These are phyloP conservation scores for Hura crepitans DNA, from an alignment of 441 rosid genomes.

Conservation along the genomic window DNA sequence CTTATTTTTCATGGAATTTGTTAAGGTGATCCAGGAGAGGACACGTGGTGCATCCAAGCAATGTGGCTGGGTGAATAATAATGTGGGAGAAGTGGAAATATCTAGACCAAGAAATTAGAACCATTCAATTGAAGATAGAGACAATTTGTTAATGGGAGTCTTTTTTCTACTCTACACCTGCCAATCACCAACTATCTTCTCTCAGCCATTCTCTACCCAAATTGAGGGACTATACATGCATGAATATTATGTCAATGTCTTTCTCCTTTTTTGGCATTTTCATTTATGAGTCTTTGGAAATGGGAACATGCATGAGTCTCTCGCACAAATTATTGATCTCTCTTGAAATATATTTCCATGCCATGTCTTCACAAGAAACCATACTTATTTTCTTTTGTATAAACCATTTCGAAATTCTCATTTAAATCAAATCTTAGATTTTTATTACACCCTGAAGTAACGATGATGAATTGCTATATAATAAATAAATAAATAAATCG, in stretches of 20 bases:
- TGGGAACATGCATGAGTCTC: slow-evolving; percentile 12
- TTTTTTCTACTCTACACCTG: slow-evolving; percentile 12
- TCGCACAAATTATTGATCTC: not conserved
- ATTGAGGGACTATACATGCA: slow-evolving; percentile 21
- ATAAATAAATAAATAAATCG: no score
- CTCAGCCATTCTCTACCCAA: slow-evolving; percentile 4
- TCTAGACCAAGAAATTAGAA: not conserved
- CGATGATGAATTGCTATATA: no score
- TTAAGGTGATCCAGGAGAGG: not conserved
- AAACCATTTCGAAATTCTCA: no score
- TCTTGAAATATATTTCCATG: not conserved
- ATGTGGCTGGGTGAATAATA: slow-evolving; percentile 5
- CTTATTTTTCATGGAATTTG: no score
- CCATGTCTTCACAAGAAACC: not conserved
- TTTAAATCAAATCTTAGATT: no score
- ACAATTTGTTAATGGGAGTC: slow-evolving; percentile 13
- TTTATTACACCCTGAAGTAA: no score
- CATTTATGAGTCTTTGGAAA: not conserved
- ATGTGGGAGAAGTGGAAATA: not conserved
- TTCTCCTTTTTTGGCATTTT: not conserved
- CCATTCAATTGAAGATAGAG: slow-evolving; percentile 17
- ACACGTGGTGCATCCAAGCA: slow-evolving; percentile 21
- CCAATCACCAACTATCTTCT: not conserved
- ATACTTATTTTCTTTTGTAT: not conserved
- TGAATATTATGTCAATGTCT: slow-evolving; percentile 12